Evolutionary conservation across 768 basidiomycete species (phyloP), one percentile per base, ranked within the genome.

Genomic region (Rubroboletus pulcherrimus): DNA sequence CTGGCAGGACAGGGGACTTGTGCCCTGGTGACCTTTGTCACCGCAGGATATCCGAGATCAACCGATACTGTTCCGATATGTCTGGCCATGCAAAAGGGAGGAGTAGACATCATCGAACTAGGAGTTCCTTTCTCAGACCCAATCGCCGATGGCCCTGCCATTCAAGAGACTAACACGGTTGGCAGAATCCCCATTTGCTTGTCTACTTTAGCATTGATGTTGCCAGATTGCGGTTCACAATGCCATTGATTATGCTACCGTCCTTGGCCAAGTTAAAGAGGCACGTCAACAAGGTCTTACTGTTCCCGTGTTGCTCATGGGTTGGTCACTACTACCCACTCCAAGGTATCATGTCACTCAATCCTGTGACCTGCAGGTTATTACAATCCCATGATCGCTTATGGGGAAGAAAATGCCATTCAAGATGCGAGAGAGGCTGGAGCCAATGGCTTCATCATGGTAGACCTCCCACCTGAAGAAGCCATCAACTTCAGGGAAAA

Each of bases 401-500:
- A 98, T 64, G 94, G 94, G 3, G 97, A 99, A 74, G 91, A 96
- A 57, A 89, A 85, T 69, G 89, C 96, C 5, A 93, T 98, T 26
- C 83, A 86, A 51, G 95, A 97, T 68, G 95, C 94, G 2, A 79
- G 75, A 44, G 85, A 86, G 54, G 93, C 93, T 17, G 96, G 96
- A 15, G 97, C 93, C 0, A 98, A 96, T 70, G 97, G 97, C 1
- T 99, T 94, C 68, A 95, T 98, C 62, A 85, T 99, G 75, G 95
- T 98, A 26, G 97, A 99, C 69, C 84, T 98, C 30, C 97, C 97
- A 34, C 97, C 97, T 14, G 95, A 98, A 73, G 97, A 99, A 72
- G 95, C 97, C 31, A 75, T 95, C 59, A 74, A 80, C 26, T 98
- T 99, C 79, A 83, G 95, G 38, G 82, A 87, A 63, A 92, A 95